Conservation (phyloP, 108 stramenopile genomes). For the Conticribra weissflogii region DNA sequence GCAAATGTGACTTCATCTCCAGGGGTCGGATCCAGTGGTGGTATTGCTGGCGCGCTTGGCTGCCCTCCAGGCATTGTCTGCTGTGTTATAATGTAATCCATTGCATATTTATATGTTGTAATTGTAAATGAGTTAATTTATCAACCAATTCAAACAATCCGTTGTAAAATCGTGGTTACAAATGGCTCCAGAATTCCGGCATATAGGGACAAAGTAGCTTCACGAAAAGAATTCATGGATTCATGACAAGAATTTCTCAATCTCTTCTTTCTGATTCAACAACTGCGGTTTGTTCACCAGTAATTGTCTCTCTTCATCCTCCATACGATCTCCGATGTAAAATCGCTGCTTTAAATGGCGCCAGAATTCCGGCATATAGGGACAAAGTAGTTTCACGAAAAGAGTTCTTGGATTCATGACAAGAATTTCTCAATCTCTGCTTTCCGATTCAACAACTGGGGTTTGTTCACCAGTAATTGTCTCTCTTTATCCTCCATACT, state of each 20-base stretch:
- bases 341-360: no score
- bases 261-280: slow-evolving; percentile 20
- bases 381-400: no score
- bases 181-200: no score
- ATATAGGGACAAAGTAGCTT: no score
- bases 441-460: slow-evolving; percentile 12
- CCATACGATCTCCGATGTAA: slow-evolving; percentile 56
- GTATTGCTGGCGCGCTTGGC: slow-evolving; percentile 74
- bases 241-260: no score
- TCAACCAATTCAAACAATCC: no score
- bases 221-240: no score
- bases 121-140: no score
- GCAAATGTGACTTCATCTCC: not conserved
- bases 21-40: slow-evolving; percentile 34
- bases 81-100: slow-evolving; percentile 55
- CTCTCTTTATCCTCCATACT: slow-evolving; percentile 48
- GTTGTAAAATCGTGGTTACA: no score
- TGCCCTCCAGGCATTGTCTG: slow-evolving; percentile 79
- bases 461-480: slow-evolving; percentile 42
- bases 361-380: no score
- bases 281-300: slow-evolving; percentile 36
- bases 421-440: slow-evolving; percentile 35
- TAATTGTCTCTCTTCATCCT: slow-evolving; percentile 41
- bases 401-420: no score
- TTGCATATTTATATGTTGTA: no score